phyloP scores from a whole-genome alignment of 257 asterid genomes.

The Plectranthus barbatus region DNA sequence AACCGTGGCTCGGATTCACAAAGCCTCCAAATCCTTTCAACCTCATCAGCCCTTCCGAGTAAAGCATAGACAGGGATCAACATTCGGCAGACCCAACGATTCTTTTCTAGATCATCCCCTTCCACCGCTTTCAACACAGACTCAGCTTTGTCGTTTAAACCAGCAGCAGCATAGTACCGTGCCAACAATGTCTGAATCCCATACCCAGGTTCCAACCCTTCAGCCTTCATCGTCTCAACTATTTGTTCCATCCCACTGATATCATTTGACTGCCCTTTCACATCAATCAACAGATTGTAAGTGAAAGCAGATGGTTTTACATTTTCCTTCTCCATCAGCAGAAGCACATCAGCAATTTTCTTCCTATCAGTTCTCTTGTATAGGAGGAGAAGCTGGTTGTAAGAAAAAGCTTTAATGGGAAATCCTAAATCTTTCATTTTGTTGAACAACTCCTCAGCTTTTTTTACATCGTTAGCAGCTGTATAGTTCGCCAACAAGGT shows the following conservation, averaged over 20 bases:
- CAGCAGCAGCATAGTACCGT: constrained; percentile 35
- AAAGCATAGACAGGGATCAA: constrained; percentile 67
- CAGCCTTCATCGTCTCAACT: constrained; percentile 53
- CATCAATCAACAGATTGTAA: constrained; percentile 44
- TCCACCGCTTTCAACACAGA: constrained; percentile 55
- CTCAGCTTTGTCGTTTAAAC: constrained; percentile 57
- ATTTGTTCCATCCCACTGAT: constrained; percentile 63
- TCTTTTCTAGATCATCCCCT: constrained; percentile 32
- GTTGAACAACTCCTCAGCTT: constrained; percentile 57
- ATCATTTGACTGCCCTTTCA: constrained; percentile 56
- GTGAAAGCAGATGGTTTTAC: constrained; percentile 51
- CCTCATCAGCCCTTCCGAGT: constrained; percentile 53
- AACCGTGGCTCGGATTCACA: constrained; percentile 43
- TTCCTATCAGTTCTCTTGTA: constrained; percentile 48
- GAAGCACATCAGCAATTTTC: constrained; percentile 59
- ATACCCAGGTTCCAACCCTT: constrained; percentile 38
- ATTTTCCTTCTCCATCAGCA: constrained; percentile 60
- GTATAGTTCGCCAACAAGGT: constrained; percentile 59
- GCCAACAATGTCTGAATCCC: constrained; percentile 28
- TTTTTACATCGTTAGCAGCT: constrained; percentile 22
- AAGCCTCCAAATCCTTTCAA: constrained; percentile 53
- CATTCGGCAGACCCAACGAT: constrained; percentile 32
- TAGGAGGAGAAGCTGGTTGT: constrained; percentile 58
- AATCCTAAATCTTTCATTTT: constrained; percentile 51
- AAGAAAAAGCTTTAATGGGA: constrained; percentile 41